phyloP scores from a whole-genome alignment of 495 filamentous ascomycete species.

The Friedmanniomyces simplex region DNA sequence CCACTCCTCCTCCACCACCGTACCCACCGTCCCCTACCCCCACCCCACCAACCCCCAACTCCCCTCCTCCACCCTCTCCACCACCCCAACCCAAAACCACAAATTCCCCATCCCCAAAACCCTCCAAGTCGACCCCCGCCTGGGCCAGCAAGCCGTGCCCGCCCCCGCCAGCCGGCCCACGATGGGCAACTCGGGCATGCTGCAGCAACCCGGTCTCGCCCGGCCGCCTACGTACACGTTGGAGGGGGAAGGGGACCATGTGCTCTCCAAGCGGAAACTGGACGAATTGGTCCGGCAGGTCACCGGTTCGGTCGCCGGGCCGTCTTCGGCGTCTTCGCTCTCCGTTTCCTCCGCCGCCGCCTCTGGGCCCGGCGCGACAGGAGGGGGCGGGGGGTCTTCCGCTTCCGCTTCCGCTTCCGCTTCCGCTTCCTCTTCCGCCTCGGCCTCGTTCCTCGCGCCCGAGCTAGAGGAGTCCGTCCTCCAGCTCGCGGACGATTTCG shows the following conservation, averaged over 20 bases:
- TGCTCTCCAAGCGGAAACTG: conserved; percentile 90
- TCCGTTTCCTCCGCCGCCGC: too few relatives aligned
- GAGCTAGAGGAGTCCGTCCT: conserved; percentile 92
- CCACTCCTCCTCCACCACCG: neutral
- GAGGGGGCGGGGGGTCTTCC: too few relatives aligned
- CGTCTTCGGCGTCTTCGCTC: too few relatives aligned
- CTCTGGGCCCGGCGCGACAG: too few relatives aligned
- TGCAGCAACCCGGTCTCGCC: conserved; percentile 74
- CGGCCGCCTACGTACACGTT: conserved; percentile 73
- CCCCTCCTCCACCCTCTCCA: neutral
- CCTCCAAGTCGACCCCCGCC: conserved; percentile 52
- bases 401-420: conserved; percentile 44
- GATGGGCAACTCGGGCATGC: conserved; percentile 60
- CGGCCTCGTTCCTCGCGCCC: conserved; percentile 54
- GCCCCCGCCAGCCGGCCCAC: conserved; percentile 68
- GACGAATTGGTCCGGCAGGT: conserved; percentile 92
- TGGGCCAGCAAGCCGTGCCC: conserved; percentile 48
- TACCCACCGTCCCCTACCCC: too few relatives aligned
- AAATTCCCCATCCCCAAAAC: conserved; percentile 56
- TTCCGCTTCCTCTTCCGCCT: neutral
- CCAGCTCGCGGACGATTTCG: conserved; percentile 83
- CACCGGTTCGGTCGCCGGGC: too few relatives aligned
- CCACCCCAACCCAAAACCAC: conserved; percentile 39
- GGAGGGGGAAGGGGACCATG: conserved; percentile 78
- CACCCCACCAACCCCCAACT: neutral